Conservation (phyloP, 768 basidiomycete species). For the Crepidotus variabilis region DNA sequence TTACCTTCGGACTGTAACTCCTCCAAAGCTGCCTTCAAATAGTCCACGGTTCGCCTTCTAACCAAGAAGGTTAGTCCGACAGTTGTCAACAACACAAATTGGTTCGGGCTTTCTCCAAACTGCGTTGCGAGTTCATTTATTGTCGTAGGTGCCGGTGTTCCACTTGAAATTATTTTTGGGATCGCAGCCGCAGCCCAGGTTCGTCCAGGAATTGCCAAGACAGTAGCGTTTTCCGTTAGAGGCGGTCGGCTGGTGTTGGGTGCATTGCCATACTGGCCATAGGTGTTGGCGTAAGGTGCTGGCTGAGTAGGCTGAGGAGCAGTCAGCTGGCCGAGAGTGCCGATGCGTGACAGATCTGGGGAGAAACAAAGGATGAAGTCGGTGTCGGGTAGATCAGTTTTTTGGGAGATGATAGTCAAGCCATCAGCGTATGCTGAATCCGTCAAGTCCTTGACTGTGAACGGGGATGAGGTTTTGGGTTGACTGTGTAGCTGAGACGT, state of each 20-base stretch:
- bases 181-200: conserved; percentile 81
- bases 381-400: conserved; percentile 66
- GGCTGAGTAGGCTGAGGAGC: conserved; percentile 39
- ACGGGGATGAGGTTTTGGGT: conserved; percentile 52
- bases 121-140: conserved; percentile 83
- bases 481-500: conserved; percentile 44
- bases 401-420: conserved; percentile 66
- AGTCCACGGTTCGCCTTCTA: conserved; percentile 83
- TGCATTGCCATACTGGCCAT: conserved; percentile 31
- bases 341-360: conserved; percentile 73
- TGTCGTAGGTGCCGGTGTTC: conserved; percentile 48
- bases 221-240: conserved; percentile 71
- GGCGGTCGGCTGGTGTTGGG: conserved; percentile 47
- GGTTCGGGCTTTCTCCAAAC: conserved; percentile 66
- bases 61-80: conserved; percentile 77
- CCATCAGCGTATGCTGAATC: conserved; percentile 66
- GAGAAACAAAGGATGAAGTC: conserved; percentile 75
- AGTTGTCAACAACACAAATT: conserved; percentile 88
- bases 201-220: conserved; percentile 76
- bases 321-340: conserved; percentile 63
- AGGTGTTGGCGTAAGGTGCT: conserved; percentile 33
- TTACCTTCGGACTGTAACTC: conserved; percentile 74
- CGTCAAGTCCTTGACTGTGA: conserved; percentile 34
- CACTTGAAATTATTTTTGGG: conserved; percentile 30
- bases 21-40: conserved; percentile 78